phyloP scores from a whole-genome alignment of 306 rosid species.

The Delonix regia region DNA sequence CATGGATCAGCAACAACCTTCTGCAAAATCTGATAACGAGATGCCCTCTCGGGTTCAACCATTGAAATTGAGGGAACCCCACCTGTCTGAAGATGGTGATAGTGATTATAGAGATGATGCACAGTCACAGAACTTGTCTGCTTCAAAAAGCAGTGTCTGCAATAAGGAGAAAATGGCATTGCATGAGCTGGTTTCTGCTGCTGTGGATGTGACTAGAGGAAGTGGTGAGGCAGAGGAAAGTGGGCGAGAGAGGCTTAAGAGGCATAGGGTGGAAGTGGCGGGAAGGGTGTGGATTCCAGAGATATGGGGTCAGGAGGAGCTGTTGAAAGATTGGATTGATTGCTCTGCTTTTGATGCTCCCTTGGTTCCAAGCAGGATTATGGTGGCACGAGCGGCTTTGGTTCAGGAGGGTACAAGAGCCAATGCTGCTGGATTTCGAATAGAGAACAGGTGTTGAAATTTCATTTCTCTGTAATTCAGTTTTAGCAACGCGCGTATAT shows the following conservation, averaged over 20 bases:
- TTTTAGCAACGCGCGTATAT: background rate
- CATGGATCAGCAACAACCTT: slow-evolving; percentile 39
- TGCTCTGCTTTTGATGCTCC: slow-evolving; percentile 75
- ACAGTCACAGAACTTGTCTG: background rate
- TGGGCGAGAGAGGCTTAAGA: slow-evolving; percentile 80
- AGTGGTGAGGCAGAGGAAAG: slow-evolving; percentile 40
- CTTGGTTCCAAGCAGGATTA: slow-evolving; percentile 58
- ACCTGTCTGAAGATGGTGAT: background rate
- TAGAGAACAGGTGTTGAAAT: slow-evolving; percentile 68
- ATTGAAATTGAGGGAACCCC: slow-evolving; percentile 32
- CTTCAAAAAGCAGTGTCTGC: slow-evolving; percentile 11
- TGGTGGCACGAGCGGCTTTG: slow-evolving; percentile 74
- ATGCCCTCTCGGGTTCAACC: slow-evolving; percentile 32
- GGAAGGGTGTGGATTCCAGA: slow-evolving; percentile 93
- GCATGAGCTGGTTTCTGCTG: background rate
- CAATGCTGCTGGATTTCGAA: slow-evolving; percentile 44
- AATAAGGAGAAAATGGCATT: slow-evolving; percentile 13
- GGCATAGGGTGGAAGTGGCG: slow-evolving; percentile 68
- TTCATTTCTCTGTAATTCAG: background rate
- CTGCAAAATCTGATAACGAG: slow-evolving; percentile 19
- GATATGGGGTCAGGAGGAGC: slow-evolving; percentile 90
- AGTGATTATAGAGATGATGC: background rate
- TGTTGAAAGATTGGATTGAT: slow-evolving; percentile 86
- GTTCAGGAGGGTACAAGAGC: slow-evolving; percentile 58
- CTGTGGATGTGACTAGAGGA: background rate